Percentiles rank a stretch among this genome's conserved stretches.
phyloP scores from a whole-genome alignment of 1,139 yeast species.

The Lodderomyces beijingensis region DNA sequence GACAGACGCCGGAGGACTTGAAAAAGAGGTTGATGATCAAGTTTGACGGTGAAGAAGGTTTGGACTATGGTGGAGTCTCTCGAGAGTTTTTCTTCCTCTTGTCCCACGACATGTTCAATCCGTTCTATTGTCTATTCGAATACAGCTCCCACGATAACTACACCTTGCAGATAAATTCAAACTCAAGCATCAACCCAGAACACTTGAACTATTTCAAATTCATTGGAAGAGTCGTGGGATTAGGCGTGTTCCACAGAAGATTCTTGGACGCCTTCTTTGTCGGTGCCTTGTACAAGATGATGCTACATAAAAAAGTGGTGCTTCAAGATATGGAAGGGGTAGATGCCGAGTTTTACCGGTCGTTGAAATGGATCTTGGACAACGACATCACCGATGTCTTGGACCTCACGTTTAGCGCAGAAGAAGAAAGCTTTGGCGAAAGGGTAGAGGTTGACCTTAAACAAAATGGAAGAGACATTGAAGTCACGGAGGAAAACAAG shows the following conservation, averaged over 20 bases:
- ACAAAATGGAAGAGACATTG: slow-evolving; percentile 81
- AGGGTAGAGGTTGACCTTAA: slow-evolving; percentile 85
- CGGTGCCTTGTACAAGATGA: slow-evolving; percentile 97
- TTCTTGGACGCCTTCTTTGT: slow-evolving; percentile 97
- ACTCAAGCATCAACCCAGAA: slow-evolving; percentile 96
- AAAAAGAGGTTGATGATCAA: slow-evolving; percentile 97
- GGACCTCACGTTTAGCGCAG: slow-evolving; percentile 89
- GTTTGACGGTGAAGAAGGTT: slow-evolving; percentile 98
- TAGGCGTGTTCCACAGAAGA: slow-evolving; percentile 97
- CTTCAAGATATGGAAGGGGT: slow-evolving; percentile 98
- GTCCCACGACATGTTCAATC: slow-evolving; percentile 98
- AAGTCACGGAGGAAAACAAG: slow-evolving; percentile 91
- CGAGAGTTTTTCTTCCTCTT: slow-evolving; percentile 94
- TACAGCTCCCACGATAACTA: slow-evolving; percentile 97
- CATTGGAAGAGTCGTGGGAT: slow-evolving; percentile 96
- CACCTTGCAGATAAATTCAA: slow-evolving; percentile 95
- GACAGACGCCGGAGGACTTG: slow-evolving; percentile 96
- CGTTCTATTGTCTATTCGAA: slow-evolving; percentile 94
- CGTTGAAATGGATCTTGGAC: slow-evolving; percentile 92
- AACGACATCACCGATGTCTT: slow-evolving; percentile 81
- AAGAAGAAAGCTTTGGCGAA: slow-evolving; percentile 96
- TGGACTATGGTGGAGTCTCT: slow-evolving; percentile 98
- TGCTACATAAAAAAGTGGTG: slow-evolving; percentile 90
- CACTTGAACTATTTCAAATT: slow-evolving; percentile 96
- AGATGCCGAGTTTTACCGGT: slow-evolving; percentile 93